These are phyloP conservation scores for Climacium dendroides DNA, from an alignment of 225 moss, liverwort and hornwort species.

Conservation along the genomic window DNA sequence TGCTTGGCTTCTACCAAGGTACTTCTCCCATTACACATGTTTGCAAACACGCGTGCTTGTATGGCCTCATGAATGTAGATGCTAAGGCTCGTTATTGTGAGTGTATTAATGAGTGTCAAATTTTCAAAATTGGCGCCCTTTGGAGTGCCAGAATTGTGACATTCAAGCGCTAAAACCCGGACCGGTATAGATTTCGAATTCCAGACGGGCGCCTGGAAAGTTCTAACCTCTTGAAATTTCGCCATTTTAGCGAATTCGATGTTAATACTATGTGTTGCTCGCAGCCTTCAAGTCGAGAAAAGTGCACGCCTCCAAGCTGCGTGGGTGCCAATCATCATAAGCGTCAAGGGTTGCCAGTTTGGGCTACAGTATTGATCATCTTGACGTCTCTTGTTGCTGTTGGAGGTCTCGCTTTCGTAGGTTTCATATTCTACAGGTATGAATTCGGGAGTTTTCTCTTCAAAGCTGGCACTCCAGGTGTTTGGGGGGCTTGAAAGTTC, in stretches of 20 bases:
- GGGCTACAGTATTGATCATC: constrained; percentile 48
- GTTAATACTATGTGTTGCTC: background rate
- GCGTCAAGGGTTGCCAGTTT: constrained; percentile 28
- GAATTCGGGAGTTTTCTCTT: background rate
- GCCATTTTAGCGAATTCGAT: background rate
- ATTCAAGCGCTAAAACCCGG: background rate
- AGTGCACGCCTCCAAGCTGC: constrained; percentile 23
- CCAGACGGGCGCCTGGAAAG: background rate
- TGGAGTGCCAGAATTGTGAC: background rate
- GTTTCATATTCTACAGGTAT: constrained; percentile 49
- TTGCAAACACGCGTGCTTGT: background rate
- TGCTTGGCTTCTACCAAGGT: constrained; percentile 55
- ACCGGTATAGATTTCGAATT: background rate
- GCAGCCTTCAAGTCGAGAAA: constrained; percentile 15
- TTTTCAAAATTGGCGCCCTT: background rate
- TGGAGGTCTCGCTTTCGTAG: constrained; percentile 39
- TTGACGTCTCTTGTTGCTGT: constrained; percentile 16
- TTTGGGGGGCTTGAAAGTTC: background rate
- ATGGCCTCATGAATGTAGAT: background rate
- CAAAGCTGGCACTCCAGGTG: background rate
- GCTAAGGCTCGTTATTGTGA: background rate
- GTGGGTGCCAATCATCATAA: constrained; percentile 4
- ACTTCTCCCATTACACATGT: background rate
- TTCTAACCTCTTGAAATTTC: background rate
- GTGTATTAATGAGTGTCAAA: background rate